Conservation (phyloP, 495 filamentous ascomycete species). For the Collariella sp. region DNA sequence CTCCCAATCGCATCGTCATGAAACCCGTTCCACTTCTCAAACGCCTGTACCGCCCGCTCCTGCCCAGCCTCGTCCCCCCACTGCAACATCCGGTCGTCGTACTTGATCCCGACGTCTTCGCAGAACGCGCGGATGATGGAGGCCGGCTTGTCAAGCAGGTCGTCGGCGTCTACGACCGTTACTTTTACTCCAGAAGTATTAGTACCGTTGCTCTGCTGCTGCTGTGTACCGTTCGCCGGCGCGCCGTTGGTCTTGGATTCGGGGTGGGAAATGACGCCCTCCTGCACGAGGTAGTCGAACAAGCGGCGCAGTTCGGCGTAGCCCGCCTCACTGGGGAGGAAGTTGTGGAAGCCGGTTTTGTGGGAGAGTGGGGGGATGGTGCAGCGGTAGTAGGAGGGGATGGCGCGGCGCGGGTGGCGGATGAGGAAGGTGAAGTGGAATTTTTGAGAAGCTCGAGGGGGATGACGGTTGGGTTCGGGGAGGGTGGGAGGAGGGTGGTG, state of each 20-base stretch:
- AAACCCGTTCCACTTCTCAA: conserved; percentile 96
- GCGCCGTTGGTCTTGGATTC: too few relatives aligned
- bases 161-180: conserved; percentile 91
- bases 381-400: conserved; percentile 92
- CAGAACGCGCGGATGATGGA: conserved; percentile 70
- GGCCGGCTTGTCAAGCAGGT: conserved; percentile 74
- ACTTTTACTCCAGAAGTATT: conserved; percentile 39
- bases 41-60: conserved; percentile 52
- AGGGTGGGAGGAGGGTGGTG: conserved; percentile 41
- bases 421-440: conserved; percentile 98
- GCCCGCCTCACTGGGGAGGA: conserved; percentile 78
- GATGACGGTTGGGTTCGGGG: conserved; percentile 71
- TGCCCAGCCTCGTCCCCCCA: conserved; percentile 68
- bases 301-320: conserved; percentile 77
- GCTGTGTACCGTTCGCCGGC: too few relatives aligned
- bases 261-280: conserved; percentile 57
- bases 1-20: conserved; percentile 89
- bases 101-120: conserved; percentile 64
- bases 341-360: conserved; percentile 77
- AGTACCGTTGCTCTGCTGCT: not conserved
- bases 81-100: conserved; percentile 60
- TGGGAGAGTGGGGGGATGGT: conserved; percentile 78
- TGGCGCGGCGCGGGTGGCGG: conserved; percentile 77
- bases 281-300: conserved; percentile 67
- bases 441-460: conserved; percentile 56